Base-by-base conservation (phyloP, 768 basidiomycete genomes). In the Rhodotorula kratochvilovae region DNA sequence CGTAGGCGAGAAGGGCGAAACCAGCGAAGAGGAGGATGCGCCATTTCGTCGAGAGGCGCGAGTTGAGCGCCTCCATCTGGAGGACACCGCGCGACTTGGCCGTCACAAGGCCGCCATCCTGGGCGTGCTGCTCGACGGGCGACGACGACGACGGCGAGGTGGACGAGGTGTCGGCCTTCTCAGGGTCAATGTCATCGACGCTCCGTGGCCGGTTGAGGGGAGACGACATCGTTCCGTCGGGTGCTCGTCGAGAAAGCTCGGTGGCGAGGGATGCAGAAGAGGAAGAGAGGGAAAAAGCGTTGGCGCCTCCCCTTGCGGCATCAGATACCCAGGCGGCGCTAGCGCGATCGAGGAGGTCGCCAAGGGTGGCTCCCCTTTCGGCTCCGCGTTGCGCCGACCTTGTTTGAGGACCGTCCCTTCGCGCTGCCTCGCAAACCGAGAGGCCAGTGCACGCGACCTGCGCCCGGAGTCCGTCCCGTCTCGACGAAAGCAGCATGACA, bases 1-100 rank as follows among this genome's bases (percentile, higher is more conserved):
- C 66, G 68, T 80, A 80, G 21, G 80, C 75, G 6, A 80, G 71
- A 1, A 80, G 23, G 6, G 72, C 69, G 73, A 80, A 80, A 5
- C 61, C 62, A 3, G 73, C 72, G 66, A 78, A 80, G 19, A 80
- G 72, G 12, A 76, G 45, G 56, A 76, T 61, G 29, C 74, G 72
- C 42, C 69, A 76, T 68, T 74, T 78, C 59, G 43, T 59, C 61
- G 71, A 73, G 29, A 79, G 56, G 12, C 78, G 54, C 8, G 35
- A 67, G 35, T 65, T 50, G 21, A 80, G 68, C 1, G 65, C 59
- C 56, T 80, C 80, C 78, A 80, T 80, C 70, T 80, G 77, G 6
- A 73, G 56, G 17, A 79, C 78, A 25, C 80, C 80, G 19, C 74
- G 73, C 8, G 66, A 70, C 66, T 78, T 78, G 12, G 53, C 64